phyloP scores from a whole-genome alignment of 768 basidiomycete species.

The Floccularia luteovirens region DNA sequence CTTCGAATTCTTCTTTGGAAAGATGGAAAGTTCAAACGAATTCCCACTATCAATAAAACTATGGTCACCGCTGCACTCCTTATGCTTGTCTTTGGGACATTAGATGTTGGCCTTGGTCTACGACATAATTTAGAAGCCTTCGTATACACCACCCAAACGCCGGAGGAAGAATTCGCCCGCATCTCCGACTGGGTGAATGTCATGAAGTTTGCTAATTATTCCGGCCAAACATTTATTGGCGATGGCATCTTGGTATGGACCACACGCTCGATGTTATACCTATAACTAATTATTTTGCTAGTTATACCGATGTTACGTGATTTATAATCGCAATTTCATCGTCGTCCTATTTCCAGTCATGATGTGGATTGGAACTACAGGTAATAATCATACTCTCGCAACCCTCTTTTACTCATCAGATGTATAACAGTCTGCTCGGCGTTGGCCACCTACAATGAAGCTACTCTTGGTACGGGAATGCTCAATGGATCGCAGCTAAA shows the following conservation, averaged over 20 bases:
- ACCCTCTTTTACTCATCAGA: not conserved
- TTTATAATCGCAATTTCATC: slow-evolving; percentile 9
- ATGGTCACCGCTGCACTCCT: slow-evolving; percentile 14
- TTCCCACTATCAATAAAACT: slow-evolving; percentile 9
- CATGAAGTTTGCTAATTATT: slow-evolving; percentile 19
- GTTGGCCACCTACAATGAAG: slow-evolving; percentile 10
- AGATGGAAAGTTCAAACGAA: slow-evolving; percentile 8
- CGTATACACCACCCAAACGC: slow-evolving; percentile 13
- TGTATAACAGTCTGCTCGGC: slow-evolving; percentile 8
- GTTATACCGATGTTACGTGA: slow-evolving; percentile 14
- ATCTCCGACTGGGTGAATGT: slow-evolving; percentile 17
- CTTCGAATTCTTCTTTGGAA: slow-evolving; percentile 12
- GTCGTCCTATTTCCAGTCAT: slow-evolving; percentile 9
- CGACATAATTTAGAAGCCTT: slow-evolving; percentile 21
- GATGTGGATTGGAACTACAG: slow-evolving; percentile 13
- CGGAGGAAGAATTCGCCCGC: slow-evolving; percentile 13
- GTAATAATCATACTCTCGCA: slow-evolving; percentile 1
- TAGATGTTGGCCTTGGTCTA: slow-evolving; percentile 18
- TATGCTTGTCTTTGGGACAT: slow-evolving; percentile 18
- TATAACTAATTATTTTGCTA: not conserved
- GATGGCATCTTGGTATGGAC: slow-evolving; percentile 18
- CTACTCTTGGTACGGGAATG: slow-evolving; percentile 8
- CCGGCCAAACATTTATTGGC: slow-evolving; percentile 18
- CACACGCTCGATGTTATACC: not conserved
- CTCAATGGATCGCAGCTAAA: slow-evolving; percentile 8